Evolutionary conservation across 768 basidiomycete genomes (phyloP), one percentile per base, ranked within the genome.

Genomic region (Kwoniella mangroviensis): DNA sequence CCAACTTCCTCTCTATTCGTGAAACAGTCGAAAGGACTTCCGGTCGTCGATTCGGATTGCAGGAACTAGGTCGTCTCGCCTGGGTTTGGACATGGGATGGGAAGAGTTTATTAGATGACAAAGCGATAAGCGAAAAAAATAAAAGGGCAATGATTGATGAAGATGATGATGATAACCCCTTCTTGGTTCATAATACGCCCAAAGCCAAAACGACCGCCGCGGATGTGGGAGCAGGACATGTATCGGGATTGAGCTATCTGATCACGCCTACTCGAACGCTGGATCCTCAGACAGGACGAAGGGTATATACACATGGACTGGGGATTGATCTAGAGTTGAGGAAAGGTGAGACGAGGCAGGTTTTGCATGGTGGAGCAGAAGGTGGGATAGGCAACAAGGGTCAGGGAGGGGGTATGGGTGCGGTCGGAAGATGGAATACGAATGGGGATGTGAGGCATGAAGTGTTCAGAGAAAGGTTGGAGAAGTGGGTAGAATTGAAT

Each of bases 81-180:
- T 83, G 81, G 81, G 26, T 82, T n/a, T 83, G 82, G 82, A 68
- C 61, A 24, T 83, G 82, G 82, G 74, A 80, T 66, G 75, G 78
- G 5, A 52, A 57, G 21, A 26, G 62, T 10, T 43, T 80, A 22
- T 71, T 73, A 17, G 63, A 66, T 12, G 71, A 78, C 5, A 72
- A 74, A 53, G 49, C 43, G 1, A 66, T 72, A 12, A 71, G 73
- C 0, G 65, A 62, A 10, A 60, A 64, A 53, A 67, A 65, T 24
- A 73, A 71, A 42, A 66, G 53, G 51, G 61, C 67, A 13, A 64
- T 67, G 53, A 12, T 69, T 15, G 73, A 73, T 19, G 71, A 75
- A 34, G 58, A 76, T 15, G 45, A 49, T 2, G 45, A 49, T 49
- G 79, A 76, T 15, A 81, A 81, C 57, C 80, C 80, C 26, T 81